Evolutionary conservation across 2,329 filamentous ascomycete genomes (phyloP).

Genomic region (Apiospora kogelbergensis): DNA sequence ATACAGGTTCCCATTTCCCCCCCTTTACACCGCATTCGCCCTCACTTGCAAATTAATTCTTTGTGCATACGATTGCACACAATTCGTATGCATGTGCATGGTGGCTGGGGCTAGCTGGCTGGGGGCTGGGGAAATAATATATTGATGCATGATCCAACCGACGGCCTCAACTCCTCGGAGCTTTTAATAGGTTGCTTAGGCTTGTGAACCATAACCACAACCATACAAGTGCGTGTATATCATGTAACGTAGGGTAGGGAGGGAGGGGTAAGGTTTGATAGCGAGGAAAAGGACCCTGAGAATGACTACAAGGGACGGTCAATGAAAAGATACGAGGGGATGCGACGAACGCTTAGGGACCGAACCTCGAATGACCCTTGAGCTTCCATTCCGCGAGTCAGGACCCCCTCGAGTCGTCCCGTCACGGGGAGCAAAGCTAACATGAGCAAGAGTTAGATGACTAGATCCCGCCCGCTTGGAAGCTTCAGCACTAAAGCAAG

Average conservation of each 20-base stretch:
- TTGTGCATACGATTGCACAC: background rate
- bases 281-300: background rate
- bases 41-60: background rate
- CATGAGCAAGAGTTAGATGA: background rate
- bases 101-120: background rate
- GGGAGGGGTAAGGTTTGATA: background rate
- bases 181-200: background rate
- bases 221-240: no score
- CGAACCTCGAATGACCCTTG: background rate
- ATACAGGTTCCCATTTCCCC: background rate
- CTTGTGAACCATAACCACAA: background rate
- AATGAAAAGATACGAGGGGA: background rate
- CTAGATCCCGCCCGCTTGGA: background rate
- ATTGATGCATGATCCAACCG: background rate
- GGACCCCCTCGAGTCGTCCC: background rate
- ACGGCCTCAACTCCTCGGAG: background rate
- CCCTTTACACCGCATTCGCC: slow-evolving; percentile 1
- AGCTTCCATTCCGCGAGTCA: background rate
- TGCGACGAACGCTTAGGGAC: background rate
- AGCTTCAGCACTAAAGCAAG: slow-evolving; percentile 1
- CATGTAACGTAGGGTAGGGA: background rate
- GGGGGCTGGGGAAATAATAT: background rate
- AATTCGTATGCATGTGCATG: background rate
- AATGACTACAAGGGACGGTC: background rate
- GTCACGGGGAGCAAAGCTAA: background rate